Conservation (phyloP, 108 stramenopile genomes). For the Schizochytrium sp. region DNA sequence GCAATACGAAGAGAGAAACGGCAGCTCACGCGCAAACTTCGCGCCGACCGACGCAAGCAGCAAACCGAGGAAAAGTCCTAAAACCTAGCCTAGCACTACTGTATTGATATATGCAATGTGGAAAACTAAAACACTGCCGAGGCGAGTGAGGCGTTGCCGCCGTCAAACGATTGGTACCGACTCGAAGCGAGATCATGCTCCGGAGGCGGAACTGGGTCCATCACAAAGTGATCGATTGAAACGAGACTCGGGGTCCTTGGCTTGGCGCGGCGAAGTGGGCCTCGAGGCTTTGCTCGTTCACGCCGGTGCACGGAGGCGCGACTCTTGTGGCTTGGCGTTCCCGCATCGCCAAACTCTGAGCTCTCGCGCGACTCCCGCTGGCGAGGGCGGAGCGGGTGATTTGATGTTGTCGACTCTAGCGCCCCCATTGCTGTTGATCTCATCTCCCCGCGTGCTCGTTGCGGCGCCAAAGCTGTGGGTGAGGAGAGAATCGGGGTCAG, state of each 20-base stretch:
- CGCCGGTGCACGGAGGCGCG: neutral
- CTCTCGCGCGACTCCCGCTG: neutral
- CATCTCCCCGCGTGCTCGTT: neutral
- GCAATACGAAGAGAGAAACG: neutral
- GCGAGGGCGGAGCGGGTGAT: too few species aligned
- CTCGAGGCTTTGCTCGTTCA: neutral
- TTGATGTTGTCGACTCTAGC: too few species aligned
- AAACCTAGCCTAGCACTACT: neutral
- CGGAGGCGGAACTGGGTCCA: neutral
- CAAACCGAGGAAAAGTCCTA: too few species aligned
- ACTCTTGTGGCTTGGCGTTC: neutral
- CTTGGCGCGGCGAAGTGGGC: neutral
- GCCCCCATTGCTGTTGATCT: too few species aligned
- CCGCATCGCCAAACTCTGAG: neutral
- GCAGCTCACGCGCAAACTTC: neutral
- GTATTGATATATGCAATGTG: neutral
- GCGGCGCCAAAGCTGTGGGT: too few species aligned
- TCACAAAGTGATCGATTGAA: neutral
- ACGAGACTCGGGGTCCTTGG: neutral
- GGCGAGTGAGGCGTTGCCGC: neutral
- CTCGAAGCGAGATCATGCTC: neutral
- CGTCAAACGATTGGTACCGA: neutral
- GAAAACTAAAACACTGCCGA: neutral
- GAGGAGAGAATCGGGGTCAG: too few species aligned
- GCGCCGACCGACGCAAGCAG: neutral